Base-by-base conservation (phyloP, 495 filamentous ascomycete genomes). In the Lasiosphaeria ovina region DNA sequence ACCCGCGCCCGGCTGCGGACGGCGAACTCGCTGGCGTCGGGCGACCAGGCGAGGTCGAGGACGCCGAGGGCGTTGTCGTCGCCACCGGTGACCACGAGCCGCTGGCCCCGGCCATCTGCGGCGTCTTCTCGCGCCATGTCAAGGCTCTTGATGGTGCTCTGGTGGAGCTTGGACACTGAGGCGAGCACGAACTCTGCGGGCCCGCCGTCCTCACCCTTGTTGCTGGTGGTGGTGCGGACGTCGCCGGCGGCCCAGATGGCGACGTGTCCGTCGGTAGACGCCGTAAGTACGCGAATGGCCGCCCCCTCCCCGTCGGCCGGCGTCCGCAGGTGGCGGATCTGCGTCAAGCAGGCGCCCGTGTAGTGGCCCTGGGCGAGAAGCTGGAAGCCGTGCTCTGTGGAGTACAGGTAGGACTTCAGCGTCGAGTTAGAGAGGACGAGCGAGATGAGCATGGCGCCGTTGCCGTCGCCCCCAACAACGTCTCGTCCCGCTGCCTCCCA, bases 371-470 rank as follows among this genome's bases (percentile, higher is more conserved):
- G 68, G 0, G 80, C 75, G 1, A 91, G 60, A 1, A 89, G 72
- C 3, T 64, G 73, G 72, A 91, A 93, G 1, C 51, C 70, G 60
- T 2, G 31, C 36, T 12, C 62, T 52, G 44, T 24, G 1, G 73
- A 78, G 68, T 91, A 92, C 44, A 74, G 65, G 68, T 90, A 94
- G 4, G 81, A 76, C 73, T 82, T 83, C 2, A 93, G 69, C 1
- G 81, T 87, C 4, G 92, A 96, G 72, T 96, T 90, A 0, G 92
- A 96, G 49, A 90, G 86, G 0, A 79, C 84, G 73, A 93, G 76
- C 24, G 81, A 82, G 45, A 96, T 72, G 6, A 87, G 59, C 35
- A 92, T 74, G 4, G 69, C 78, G 64, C 72, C 78, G 4, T 79
- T 71, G 10, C 71, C 67, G 68, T 77, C 72, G 24, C 24, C 24